Percentiles rank a stretch among this genome's conserved stretches.
phyloP scores from a whole-genome alignment of 352 stramenopile genomes.

The Peronospora tabacina region DNA sequence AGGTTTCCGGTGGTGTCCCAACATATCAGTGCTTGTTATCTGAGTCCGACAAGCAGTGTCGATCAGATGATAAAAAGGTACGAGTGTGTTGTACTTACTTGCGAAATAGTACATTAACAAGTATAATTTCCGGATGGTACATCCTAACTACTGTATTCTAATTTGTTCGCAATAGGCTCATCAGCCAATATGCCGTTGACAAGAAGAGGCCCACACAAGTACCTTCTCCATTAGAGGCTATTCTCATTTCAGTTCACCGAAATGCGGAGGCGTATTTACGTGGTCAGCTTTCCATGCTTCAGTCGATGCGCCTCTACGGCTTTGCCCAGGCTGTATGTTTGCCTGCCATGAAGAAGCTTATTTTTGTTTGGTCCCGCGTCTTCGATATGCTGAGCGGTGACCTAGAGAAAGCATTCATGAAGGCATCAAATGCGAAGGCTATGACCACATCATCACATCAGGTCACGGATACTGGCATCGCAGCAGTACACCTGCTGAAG shows the following conservation, averaged over 20 bases:
- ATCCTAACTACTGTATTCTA: slow-evolving; percentile 6
- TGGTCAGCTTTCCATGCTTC: slow-evolving; percentile 57
- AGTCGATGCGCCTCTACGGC: slow-evolving; percentile 54
- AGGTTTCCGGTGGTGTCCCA: slow-evolving; percentile 75
- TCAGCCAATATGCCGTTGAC: slow-evolving; percentile 40
- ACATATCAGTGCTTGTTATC: slow-evolving; percentile 60
- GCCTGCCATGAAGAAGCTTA: slow-evolving; percentile 63
- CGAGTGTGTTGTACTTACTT: background rate
- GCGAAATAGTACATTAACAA: background rate
- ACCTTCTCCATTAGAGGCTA: slow-evolving; percentile 50
- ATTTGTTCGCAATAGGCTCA: slow-evolving; percentile 29
- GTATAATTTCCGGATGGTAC: background rate
- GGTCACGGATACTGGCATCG: slow-evolving; percentile 23
- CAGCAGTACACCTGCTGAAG: slow-evolving; percentile 44
- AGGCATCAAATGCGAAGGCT: slow-evolving; percentile 18
- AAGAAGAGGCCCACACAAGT: slow-evolving; percentile 40
- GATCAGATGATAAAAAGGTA: slow-evolving; percentile 70
- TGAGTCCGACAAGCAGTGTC: slow-evolving; percentile 51
- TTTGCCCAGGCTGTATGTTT: slow-evolving; percentile 47
- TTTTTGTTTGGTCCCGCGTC: slow-evolving; percentile 66
- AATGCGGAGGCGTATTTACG: slow-evolving; percentile 71
- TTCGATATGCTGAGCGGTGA: slow-evolving; percentile 51
- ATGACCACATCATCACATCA: slow-evolving; percentile 24
- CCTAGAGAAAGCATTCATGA: slow-evolving; percentile 29
- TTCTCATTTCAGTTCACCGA: slow-evolving; percentile 58